Base-by-base conservation (phyloP, 2,329 filamentous ascomycete species). In the Leptodontidium sp. region DNA sequence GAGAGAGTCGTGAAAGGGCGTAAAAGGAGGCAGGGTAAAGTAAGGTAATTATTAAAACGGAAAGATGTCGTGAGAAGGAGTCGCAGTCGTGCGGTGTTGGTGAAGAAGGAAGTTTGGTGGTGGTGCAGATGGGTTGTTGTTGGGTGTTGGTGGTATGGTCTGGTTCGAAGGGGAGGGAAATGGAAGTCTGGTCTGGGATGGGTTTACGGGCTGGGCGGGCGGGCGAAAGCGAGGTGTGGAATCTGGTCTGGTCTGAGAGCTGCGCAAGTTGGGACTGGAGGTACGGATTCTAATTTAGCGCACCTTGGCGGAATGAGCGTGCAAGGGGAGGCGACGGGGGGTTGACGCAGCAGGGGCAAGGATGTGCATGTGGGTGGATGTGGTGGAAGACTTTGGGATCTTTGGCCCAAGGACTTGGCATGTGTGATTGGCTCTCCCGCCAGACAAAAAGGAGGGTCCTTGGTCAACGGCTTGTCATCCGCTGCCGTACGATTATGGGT, bases 301-400 rank as follows among this genome's bases (percentile, higher is more conserved):
- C 29, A 26, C 1, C 32, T 58, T 38, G 53, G 53, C 32, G 53
- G 61, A 40, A 64, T 64, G 45, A 29, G 49, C 3, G 24, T 47
- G 45, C 45, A 17, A 47, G 45, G 45, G 12, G 17, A n/a, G 12
- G 8, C 8, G 14, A 12, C 43, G 21, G 47, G 12, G n/a, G 5
- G 9, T 38, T 63, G 49, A 63, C 61, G 61, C 61, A 50, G 61
- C 29, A 14, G 17, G 45, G 61, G n/a, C 47, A 52, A 40, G 61
- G 47, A 53, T 64, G n/a, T 17, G 14, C 21, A 21, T 24, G 63
- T 43, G 50, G 11, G n/a, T 17, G 14, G 35, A 21, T 24, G 63
- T 43, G 50, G 11, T 21, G 63, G 58, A 26, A 47, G 21, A 8
- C 4, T 26, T 17, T 29, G 38, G 38, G n/a, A 26, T 35, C 21